phyloP scores from a whole-genome alignment of 2,329 filamentous ascomycete genomes.

The Beauveria varroae region DNA sequence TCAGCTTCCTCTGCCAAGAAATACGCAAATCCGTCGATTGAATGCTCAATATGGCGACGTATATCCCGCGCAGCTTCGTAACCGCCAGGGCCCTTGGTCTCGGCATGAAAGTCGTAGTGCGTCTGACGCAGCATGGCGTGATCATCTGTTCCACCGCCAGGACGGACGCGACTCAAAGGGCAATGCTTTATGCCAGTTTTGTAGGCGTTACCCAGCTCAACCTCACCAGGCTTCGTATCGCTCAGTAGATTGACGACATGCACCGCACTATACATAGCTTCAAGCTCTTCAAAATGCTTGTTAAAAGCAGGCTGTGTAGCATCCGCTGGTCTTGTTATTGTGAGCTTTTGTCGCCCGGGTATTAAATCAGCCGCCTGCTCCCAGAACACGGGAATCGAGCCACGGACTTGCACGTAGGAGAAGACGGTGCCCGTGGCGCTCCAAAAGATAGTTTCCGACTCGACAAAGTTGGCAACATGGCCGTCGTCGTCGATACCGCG shows the following conservation, averaged over 20 bases:
- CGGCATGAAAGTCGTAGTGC: constrained; percentile 94
- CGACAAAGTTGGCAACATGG: constrained; percentile 97
- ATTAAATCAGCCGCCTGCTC: constrained; percentile 84
- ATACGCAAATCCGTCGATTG: constrained; percentile 85
- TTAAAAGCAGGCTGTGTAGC: constrained; percentile 93
- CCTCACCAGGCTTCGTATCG: constrained; percentile 76
- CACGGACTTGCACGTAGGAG: constrained; percentile 87
- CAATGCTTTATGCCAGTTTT: constrained; percentile 68
- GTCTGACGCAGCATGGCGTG: constrained; percentile 73
- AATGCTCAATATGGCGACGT: constrained; percentile 66
- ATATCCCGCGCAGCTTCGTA: constrained; percentile 91
- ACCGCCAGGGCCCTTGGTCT: constrained; percentile 76
- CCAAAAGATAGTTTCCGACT: constrained; percentile 91
- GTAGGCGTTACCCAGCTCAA: constrained; percentile 75
- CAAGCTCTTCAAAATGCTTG: constrained; percentile 85
- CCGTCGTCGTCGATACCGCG: constrained; percentile 96
- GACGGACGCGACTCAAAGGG: constrained; percentile 54
- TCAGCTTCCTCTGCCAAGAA: constrained; percentile 71
- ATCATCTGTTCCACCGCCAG: constrained; percentile 47
- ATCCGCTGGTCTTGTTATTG: constrained; percentile 78
- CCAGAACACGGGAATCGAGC: constrained; percentile 95
- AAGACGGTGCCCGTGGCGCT: constrained; percentile 71
- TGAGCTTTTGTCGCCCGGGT: constrained; percentile 90
- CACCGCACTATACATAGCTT: constrained; percentile 78
- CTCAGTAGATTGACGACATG: constrained; percentile 95